Base-by-base conservation (phyloP, 1,284 basidiomycete genomes). In the Fomitopsis palustris region DNA sequence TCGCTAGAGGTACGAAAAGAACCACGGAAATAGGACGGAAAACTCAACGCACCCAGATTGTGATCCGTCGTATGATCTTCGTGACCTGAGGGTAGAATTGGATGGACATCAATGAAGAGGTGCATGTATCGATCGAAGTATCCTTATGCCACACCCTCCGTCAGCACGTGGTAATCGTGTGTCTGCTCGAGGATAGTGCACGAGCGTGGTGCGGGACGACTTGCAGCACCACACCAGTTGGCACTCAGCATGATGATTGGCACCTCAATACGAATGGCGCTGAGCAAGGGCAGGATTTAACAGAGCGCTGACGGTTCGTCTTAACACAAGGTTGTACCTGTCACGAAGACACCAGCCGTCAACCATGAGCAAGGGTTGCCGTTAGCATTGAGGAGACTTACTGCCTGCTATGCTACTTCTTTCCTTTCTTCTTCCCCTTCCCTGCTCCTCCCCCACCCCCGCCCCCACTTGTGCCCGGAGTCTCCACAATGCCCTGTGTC, bases 401-500 rank as follows among this genome's bases (percentile, higher is more conserved):
- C 49, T 16, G 10, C 16, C 49, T 12, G 14, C 27, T 9, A 23
- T 55, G 56, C 47, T 59, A 56, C 61, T 63, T 58, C 58, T 71
- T 69, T 33, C 57, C 57, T 41, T 78, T 82, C 72, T 78, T 82
- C 74, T 78, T 82, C 33, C 78, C 77, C 69, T 83, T 86, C 9
- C 49, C n/a, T 21, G 49, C 17, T 43, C 75, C 74, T 51, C 74
- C 70, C 39, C 74, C 71, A 33, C 71, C 65, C 38, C 75, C 73
- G 55, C 70, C 74, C 21, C 70, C 62, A 12, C 19, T 60, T 65
- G 72, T 72, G 39, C 74, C 73, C 4, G 64, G 68, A 37, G 76
- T 75, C 57, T 79, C 70, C 63, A 77, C 70, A 53, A 69, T 63
- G 17, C 87, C 87, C 70, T 89, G 87, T n/a, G 85, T 88, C 27